Evolutionary conservation across 768 basidiomycete genomes (phyloP).

Genomic region (Kwoniella heveanensis): DNA sequence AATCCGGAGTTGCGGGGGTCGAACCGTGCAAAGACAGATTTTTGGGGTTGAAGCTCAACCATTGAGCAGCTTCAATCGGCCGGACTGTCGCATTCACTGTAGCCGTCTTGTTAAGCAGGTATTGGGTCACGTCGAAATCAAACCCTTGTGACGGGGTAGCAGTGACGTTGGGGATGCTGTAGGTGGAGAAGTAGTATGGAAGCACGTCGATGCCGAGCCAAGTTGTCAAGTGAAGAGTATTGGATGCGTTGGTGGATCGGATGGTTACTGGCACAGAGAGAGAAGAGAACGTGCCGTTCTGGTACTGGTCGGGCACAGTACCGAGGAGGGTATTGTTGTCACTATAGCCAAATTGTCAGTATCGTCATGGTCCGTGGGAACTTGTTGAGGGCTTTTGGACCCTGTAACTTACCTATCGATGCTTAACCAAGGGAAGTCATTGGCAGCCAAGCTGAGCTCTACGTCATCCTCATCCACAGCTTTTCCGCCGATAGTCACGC

Average conservation of each 20-base stretch:
- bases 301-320: conserved; percentile 60
- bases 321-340: conserved; percentile 62
- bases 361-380: neutral
- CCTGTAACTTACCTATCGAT: conserved; percentile 61
- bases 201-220: conserved; percentile 66
- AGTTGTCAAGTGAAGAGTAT: conserved; percentile 47
- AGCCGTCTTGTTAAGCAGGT: conserved; percentile 61
- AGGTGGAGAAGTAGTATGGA: conserved; percentile 70
- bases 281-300: conserved; percentile 45
- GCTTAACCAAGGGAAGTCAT: conserved; percentile 59
- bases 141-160: conserved; percentile 62
- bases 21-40: conserved; percentile 43
- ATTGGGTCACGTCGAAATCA: conserved; percentile 63
- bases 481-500: conserved; percentile 65
- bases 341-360: conserved; percentile 17
- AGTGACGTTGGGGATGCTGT: conserved; percentile 64
- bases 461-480: conserved; percentile 67
- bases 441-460: conserved; percentile 65
- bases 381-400: too few species aligned
- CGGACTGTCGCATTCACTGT: conserved; percentile 39
- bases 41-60: conserved; percentile 45
- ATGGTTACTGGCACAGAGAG: conserved; percentile 63
- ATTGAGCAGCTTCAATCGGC: conserved; percentile 42
- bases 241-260: conserved; percentile 68
- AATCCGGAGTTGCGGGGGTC: conserved; percentile 30